phyloP scores from a whole-genome alignment of 2,329 filamentous ascomycete genomes.

The Thermothelomyces thermophilus region DNA sequence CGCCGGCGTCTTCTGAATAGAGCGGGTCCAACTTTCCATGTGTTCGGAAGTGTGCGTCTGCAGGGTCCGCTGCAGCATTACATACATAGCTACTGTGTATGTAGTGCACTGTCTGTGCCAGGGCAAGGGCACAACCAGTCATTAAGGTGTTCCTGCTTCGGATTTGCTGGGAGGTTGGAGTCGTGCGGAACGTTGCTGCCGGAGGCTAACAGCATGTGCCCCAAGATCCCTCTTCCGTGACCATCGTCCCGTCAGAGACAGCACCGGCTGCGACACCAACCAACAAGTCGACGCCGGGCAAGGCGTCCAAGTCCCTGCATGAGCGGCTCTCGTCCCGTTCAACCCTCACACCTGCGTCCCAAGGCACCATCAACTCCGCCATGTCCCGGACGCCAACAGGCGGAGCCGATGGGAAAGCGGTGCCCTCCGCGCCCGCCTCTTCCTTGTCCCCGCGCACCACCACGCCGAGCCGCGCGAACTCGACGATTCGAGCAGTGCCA shows the following conservation, averaged over 20 bases:
- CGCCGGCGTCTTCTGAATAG: not conserved
- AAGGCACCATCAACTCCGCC: conserved; percentile 32
- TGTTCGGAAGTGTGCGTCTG: no score
- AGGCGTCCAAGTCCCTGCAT: conserved; percentile 21
- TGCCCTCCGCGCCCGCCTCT: conserved; percentile 13
- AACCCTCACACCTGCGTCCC: conserved; percentile 35
- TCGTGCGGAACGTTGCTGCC: not conserved
- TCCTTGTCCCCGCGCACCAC: conserved; percentile 18
- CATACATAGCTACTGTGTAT: no score
- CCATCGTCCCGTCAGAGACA: conserved; percentile 11
- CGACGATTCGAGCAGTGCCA: conserved; percentile 52
- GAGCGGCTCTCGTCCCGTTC: conserved; percentile 21
- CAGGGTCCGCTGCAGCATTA: no score
- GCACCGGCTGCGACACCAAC: conserved; percentile 14
- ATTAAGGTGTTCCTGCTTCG: no score
- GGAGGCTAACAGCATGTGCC: conserved; percentile 1
- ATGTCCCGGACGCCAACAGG: conserved; percentile 33
- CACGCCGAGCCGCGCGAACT: conserved; percentile 31
- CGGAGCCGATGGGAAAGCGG: conserved; percentile 26
- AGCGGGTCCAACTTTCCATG: conserved; percentile 4
- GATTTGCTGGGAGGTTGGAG: no score
- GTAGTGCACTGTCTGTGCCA: no score
- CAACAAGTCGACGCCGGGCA: conserved; percentile 14
- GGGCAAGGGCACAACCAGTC: not conserved
- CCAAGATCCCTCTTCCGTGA: conserved; percentile 11